Evolutionary conservation across 805 yeast species (phyloP), one percentile per base, ranked within the genome.

Genomic region (Cyberlindnera nakhonratchasimensis): DNA sequence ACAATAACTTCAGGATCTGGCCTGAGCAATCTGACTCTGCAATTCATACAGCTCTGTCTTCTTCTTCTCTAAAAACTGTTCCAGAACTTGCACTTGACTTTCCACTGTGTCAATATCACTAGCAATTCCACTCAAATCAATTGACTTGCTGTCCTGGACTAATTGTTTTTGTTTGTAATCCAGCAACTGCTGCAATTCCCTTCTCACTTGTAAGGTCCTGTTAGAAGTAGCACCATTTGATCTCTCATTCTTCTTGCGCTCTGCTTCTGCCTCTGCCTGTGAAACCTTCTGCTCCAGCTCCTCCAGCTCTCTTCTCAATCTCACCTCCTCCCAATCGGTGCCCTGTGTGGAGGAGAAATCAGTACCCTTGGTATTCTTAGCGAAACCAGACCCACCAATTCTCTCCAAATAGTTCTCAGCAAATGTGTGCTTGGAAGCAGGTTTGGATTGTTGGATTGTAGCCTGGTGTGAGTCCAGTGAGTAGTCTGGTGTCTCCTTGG

Each of bases 241-340:
- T 45, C 62, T 58, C 34, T 64, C 66, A 26, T 55, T 53, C 48
- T 61, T 61, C 19, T 68, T 63, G 5, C 59, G 49, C 29, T 69
- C 66, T 29, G 75, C 66, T 21, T 72, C 78, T 14, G 62, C 59
- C 48, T 77, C 77, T 3, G 86, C 82, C 44, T 75, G 72, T 8
- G 65, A 69, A 42, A 86, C 73, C 52, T 80, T 72, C n/a, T 69
- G 64, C 53, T 89, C 96, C 36, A 90, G 64, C 47, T 86, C 86
- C 11, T 80, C 72, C 47, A 91, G 70, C 59, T 89, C 91, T 47
- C 90, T 76, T 64, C 80, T 80, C 51, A 89, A 72, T 52, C 93
- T 75, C 13, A 84, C 95, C 55, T 84, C 88, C 62, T 90, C 97
- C 96, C 97, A 88, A 57, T 89, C 96, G 2, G 88, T 80, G n/a